Conservation (phyloP, 2,329 filamentous ascomycete species). For the Tolypocladium sp. region DNA sequence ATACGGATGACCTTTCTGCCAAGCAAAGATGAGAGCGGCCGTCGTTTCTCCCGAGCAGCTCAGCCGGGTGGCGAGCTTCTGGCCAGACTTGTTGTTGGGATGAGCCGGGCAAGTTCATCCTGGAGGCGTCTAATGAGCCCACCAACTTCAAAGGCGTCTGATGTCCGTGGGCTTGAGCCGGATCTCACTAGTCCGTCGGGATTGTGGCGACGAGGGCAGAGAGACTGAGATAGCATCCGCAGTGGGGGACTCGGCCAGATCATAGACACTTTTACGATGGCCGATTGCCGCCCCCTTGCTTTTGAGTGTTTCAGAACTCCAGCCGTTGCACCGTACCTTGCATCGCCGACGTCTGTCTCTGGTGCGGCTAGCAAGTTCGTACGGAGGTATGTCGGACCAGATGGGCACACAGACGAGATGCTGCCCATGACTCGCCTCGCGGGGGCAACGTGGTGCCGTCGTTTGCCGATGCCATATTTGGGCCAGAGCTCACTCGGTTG, state of each 20-base stretch:
- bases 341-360: slow-evolving; percentile 1
- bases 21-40: neutral
- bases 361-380: neutral
- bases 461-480: neutral
- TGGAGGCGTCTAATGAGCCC: neutral
- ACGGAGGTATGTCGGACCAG: neutral
- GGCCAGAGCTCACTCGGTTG: neutral
- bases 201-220: neutral
- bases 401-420: neutral
- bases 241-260: neutral
- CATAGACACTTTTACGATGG: neutral
- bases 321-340: neutral
- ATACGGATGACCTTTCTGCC: neutral
- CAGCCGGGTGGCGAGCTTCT: neutral
- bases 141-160: neutral
- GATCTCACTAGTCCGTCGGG: neutral
- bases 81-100: neutral
- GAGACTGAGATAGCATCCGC: neutral
- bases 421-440: neutral
- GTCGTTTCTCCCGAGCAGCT: neutral
- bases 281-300: slow-evolving; percentile 1
- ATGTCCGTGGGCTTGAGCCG: neutral
- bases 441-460: neutral
- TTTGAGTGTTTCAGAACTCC: slow-evolving; percentile 1
- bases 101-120: neutral